phyloP scores from a whole-genome alignment of 2,329 filamentous ascomycete species.

The Pseudopyrenochaeta lycopersici region DNA sequence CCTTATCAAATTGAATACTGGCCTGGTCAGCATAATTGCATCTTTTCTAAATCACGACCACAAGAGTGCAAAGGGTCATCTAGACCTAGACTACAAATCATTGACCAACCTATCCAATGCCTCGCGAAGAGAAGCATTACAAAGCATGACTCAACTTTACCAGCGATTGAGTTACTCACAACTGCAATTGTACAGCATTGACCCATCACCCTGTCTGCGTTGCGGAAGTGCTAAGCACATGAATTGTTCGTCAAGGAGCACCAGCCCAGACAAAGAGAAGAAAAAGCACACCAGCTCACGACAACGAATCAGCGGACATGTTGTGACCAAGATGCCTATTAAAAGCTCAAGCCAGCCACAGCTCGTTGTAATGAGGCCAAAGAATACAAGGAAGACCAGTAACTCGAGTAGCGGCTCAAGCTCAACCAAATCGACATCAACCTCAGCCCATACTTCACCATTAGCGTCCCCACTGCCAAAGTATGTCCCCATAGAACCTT shows the following conservation, averaged over 20 bases:
- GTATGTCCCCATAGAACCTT: constrained; percentile 35
- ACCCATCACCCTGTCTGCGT: constrained; percentile 22
- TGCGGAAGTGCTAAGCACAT: constrained; percentile 38
- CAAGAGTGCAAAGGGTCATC: constrained; percentile 36
- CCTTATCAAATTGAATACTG: constrained; percentile 57
- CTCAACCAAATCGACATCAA: constrained; percentile 27
- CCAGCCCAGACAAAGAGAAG: constrained; percentile 31
- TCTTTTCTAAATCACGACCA: constrained; percentile 52
- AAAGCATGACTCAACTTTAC: constrained; percentile 52
- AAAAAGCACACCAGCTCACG: constrained; percentile 31
- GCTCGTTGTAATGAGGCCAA: constrained; percentile 49
- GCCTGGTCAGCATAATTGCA: constrained; percentile 57
- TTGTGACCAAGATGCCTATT: constrained; percentile 41
- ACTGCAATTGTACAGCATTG: constrained; percentile 38
- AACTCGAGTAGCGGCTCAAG: constrained; percentile 31
- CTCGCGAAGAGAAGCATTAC: constrained; percentile 55
- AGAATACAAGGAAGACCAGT: constrained; percentile 35
- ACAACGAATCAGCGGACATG: constrained; percentile 33
- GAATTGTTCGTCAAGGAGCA: constrained; percentile 27
- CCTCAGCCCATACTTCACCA: constrained; percentile 33
- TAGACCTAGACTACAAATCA: constrained; percentile 54
- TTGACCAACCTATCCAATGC: constrained; percentile 56
- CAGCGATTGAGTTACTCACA: constrained; percentile 50
- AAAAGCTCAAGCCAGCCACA: constrained; percentile 45
- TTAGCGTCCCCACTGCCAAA: constrained; percentile 32